These are phyloP conservation scores for Kokia cookei DNA, from an alignment of 441 rosid genomes.

Conservation along the genomic window DNA sequence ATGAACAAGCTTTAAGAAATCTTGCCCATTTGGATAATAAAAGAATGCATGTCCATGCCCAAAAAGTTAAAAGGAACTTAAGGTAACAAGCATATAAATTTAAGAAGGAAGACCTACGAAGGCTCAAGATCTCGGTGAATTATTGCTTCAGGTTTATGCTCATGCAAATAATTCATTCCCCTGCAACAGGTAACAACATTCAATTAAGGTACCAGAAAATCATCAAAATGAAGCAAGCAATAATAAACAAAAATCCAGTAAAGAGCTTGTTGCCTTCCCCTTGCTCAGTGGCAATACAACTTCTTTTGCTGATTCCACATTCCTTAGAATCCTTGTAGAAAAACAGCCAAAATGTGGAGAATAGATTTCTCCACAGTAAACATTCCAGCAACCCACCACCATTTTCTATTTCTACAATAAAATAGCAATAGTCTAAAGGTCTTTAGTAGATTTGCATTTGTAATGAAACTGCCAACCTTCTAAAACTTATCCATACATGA, in stretches of 20 bases:
- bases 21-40: slow-evolving; percentile 16
- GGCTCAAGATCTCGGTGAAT: slow-evolving; percentile 81
- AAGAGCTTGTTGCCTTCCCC: background rate
- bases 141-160: slow-evolving; percentile 78
- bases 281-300: background rate
- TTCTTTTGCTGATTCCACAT: background rate
- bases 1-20: slow-evolving; percentile 29
- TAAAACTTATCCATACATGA: background rate
- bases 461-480: background rate
- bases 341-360: background rate
- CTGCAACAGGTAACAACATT: slow-evolving; percentile 35
- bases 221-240: background rate
- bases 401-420: background rate
- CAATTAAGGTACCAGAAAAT: background rate
- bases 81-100: background rate
- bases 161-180: slow-evolving; percentile 85
- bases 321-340: background rate
- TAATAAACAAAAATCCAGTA: background rate
- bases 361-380: background rate
- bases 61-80: background rate
- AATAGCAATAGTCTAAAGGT: background rate
- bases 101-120: slow-evolving; percentile 50
- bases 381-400: background rate
- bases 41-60: background rate
- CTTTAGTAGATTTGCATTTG: background rate